Percentiles rank a stretch among this genome's conserved stretches.
Conservation (phyloP, 2,329 filamentous ascomycete genomes). For the Paecilomyces fulvus region DNA sequence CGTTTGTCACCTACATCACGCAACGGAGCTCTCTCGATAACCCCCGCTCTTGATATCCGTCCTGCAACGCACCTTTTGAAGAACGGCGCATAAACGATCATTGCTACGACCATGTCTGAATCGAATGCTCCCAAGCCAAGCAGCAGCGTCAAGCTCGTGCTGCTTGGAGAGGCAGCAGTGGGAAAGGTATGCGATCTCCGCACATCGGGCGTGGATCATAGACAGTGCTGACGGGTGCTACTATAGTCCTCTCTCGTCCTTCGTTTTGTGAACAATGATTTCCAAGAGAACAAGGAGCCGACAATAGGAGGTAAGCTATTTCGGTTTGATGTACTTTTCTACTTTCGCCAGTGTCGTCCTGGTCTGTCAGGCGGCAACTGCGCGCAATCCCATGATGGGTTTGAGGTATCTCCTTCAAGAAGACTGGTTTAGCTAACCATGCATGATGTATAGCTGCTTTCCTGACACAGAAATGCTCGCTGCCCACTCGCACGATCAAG, state of each 20-base stretch:
- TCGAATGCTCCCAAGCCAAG: constrained; percentile 76
- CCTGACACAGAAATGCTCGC: constrained; percentile 95
- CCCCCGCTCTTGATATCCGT: background rate
- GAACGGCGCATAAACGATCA: background rate
- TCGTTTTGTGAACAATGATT: constrained; percentile 98
- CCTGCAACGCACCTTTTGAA: background rate
- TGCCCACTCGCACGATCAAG: constrained; percentile 68
- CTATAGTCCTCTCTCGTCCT: constrained; percentile 86
- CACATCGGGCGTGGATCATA: background rate
- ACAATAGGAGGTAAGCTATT: constrained; percentile 76
- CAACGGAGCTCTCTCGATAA: background rate
- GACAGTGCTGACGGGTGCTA: constrained; percentile 11
- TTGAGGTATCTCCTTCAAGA: background rate
- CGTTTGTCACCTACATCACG: background rate
- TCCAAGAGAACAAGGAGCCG: constrained; percentile 99
- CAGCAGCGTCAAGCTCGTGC: constrained; percentile 98
- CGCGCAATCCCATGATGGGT: background rate
- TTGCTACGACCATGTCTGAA: constrained; percentile 55
- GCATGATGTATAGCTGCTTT: constrained; percentile 64
- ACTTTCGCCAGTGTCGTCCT: background rate
- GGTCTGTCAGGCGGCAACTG: background rate
- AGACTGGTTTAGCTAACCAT: constrained; percentile 5
- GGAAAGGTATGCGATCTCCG: constrained; percentile 67
- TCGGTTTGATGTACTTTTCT: constrained; percentile 1
- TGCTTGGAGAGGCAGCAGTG: constrained; percentile 93